Evolutionary conservation across 495 filamentous ascomycete species (phyloP).

Genomic region (Xylaria nigripes): DNA sequence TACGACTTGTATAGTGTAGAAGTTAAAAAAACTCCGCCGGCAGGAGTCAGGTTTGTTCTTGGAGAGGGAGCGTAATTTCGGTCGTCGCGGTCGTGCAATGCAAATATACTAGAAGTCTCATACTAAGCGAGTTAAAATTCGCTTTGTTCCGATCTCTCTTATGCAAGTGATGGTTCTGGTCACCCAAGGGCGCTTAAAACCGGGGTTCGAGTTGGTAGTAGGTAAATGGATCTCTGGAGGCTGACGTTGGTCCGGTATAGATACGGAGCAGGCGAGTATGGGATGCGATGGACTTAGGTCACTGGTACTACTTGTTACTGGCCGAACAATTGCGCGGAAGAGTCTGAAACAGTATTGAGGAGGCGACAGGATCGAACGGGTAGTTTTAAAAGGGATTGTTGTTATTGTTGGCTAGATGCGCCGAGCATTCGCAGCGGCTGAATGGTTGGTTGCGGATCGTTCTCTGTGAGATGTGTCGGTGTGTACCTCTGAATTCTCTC

Average conservation of each 20-base stretch:
- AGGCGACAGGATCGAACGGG: too few relatives aligned
- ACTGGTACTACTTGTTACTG: not conserved
- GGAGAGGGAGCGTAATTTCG: not conserved
- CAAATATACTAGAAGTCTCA: not conserved
- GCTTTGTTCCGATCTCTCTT: not conserved
- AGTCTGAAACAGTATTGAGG: too few relatives aligned
- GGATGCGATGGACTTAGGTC: not conserved
- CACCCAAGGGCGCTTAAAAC: not conserved
- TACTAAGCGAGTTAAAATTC: not conserved
- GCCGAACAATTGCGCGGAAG: not conserved
- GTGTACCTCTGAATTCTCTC: not conserved
- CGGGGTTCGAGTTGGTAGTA: not conserved
- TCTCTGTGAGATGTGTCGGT: not conserved
- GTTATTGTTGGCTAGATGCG: not conserved
- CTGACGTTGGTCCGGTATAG: not conserved
- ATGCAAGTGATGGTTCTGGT: not conserved
- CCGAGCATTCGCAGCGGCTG: constrained; percentile 7
- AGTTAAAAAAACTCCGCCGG: too few relatives aligned
- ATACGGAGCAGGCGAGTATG: too few relatives aligned
- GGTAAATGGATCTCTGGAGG: not conserved
- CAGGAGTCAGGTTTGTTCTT: not conserved
- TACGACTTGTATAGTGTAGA: not conserved
- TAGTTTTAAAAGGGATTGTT: not conserved
- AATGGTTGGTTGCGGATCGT: constrained; percentile 4
- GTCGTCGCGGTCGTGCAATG: not conserved